phyloP scores from a whole-genome alignment of 208 protist genomes.

The Leptomonas pyrrhocoris region DNA sequence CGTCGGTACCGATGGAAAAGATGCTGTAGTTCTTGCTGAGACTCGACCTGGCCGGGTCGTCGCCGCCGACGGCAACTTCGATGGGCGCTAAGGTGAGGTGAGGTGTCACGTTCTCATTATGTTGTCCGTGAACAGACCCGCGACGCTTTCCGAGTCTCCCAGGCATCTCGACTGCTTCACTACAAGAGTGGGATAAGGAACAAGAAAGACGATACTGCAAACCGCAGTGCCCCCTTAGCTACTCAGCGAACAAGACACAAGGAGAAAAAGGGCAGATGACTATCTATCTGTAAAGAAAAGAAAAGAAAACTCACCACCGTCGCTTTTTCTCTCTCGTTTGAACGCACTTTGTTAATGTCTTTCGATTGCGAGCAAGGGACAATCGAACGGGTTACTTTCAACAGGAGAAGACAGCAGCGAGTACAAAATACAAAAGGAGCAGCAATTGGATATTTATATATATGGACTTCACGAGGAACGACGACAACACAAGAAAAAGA shows the following conservation, averaged over 20 bases:
- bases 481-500: not conserved
- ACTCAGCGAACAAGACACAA: too few relatives aligned
- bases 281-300: too few relatives aligned
- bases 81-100: not conserved
- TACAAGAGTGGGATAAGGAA: too few relatives aligned
- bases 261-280: too few relatives aligned
- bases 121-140: not conserved
- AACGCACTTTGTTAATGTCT: too few relatives aligned
- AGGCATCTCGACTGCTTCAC: constrained; percentile 3
- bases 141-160: not conserved
- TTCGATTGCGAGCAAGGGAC: not conserved
- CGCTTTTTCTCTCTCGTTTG: too few relatives aligned
- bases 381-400: not conserved
- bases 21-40: constrained; percentile 7
- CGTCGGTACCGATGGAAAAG: not conserved
- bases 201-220: too few relatives aligned
- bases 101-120: not conserved
- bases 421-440: not conserved
- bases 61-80: not conserved
- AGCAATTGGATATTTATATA: not conserved
- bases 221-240: too few relatives aligned
- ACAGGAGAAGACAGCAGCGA: not conserved
- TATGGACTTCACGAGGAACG: not conserved
- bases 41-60: not conserved
- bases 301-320: too few relatives aligned